Evolutionary conservation across 352 stramenopile species (phyloP).

Genomic region (Phytophthora ohioensis): DNA sequence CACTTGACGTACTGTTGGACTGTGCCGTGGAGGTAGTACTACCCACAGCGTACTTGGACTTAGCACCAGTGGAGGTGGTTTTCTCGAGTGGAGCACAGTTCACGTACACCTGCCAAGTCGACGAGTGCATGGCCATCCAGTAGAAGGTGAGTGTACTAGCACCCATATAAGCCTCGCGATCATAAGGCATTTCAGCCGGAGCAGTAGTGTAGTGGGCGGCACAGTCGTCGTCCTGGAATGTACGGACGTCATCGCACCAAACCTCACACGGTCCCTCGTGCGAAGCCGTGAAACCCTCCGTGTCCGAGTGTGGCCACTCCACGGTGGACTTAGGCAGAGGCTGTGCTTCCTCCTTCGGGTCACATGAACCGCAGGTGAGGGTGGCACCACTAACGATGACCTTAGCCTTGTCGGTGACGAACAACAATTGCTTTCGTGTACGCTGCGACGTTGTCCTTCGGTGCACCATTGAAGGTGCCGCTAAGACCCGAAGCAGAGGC

Average conservation of each 20-base stretch:
- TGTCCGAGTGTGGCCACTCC: conserved; percentile 30
- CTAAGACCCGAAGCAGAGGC: conserved; percentile 22
- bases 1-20: conserved; percentile 27
- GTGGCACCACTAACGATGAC: conserved; percentile 28
- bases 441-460: conserved; percentile 29
- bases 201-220: conserved; percentile 29
- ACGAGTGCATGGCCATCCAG: conserved; percentile 50
- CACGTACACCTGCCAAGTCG: conserved; percentile 52
- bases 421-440: conserved; percentile 29
- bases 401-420: conserved; percentile 32
- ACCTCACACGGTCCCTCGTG: conserved; percentile 53
- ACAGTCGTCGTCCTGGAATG: conserved; percentile 31
- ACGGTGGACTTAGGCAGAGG: conserved; percentile 23
- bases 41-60: conserved; percentile 32
- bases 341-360: conserved; percentile 25
- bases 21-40: conserved; percentile 17
- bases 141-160: conserved; percentile 42
- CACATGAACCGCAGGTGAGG: conserved; percentile 25
- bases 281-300: conserved; percentile 36
- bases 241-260: conserved; percentile 46
- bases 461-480: conserved; percentile 29
- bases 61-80: conserved; percentile 23
- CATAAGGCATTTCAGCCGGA: conserved; percentile 42
- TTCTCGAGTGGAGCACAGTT: conserved; percentile 34
- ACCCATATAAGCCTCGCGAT: conserved; percentile 32